Base-by-base conservation (phyloP, 805 yeast genomes). In the Debaryomyces hansenii region DNA sequence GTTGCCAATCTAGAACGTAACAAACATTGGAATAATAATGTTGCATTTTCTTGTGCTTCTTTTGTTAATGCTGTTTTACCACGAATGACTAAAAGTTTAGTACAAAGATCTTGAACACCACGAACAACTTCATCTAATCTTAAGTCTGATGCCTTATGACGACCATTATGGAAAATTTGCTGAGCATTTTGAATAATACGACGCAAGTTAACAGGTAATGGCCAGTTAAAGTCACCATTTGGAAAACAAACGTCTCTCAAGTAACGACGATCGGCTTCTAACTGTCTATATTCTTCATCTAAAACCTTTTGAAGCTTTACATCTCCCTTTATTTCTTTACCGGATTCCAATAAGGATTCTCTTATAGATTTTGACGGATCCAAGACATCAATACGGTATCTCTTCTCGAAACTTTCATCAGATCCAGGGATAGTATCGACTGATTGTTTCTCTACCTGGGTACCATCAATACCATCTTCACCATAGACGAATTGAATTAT, bases 401-500 rank as follows among this genome's bases (percentile, higher is more conserved):
- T 83, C 60, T 77, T 79, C 56, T 86, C 96, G 63, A 94, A 94
- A 5, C 85, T 80, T 10, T 71, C 83, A 65, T 88, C 89, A 10
- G 96, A 86, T 12, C 97, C 97, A 31, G 97, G 96, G 60, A 94
- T 87, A 2, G 97, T 88, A 63, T 94, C 99, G 47, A 94, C 81
- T 9, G 96, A 82, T 72, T 94, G 99, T 63, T 88, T 90, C 68
- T 94, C 99, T 51, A 94, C 97, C 64, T 91, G 96, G 24, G 97
- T 87, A 62, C 96, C 99, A 76, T 94, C 99, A 59, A 94, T 78
- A 71, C 99, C 99, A 74, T 94, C 99, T 70, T 94, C 99, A 77
- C 99, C 99, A 62, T 94, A 94, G 50, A 91, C 80, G 70, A 94
- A 94, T 74, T 94, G 98, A 59, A 94, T 87, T 52, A 94, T 80